Percentiles rank a stretch among this genome's conserved stretches.
These are phyloP conservation scores for Epichloe sibirici DNA, from an alignment of 2,329 filamentous ascomycete species.

Conservation along the genomic window DNA sequence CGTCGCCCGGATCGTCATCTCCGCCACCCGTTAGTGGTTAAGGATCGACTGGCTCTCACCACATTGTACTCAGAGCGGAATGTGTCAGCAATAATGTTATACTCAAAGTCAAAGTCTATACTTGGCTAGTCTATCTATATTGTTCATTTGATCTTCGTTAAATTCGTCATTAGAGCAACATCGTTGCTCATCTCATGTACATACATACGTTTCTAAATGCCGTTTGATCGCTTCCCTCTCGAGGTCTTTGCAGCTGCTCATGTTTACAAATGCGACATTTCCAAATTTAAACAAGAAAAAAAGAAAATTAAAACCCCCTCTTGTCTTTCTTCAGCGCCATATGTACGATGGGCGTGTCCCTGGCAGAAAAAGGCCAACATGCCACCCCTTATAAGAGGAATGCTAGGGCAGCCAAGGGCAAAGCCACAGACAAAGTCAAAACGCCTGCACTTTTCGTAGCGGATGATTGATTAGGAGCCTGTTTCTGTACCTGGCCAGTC, in stretches of 20 bases:
- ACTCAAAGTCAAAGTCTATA: not conserved
- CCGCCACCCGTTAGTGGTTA: not conserved
- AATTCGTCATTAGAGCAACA: not conserved
- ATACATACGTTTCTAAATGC: not conserved
- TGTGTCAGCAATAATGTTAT: too few species aligned
- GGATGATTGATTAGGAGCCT: constrained; percentile 24
- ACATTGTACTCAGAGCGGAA: too few species aligned
- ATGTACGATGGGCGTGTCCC: too few species aligned
- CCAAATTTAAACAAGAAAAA: too few species aligned
- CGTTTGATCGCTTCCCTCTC: too few species aligned
- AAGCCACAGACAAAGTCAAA: not conserved
- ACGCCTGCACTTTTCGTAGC: not conserved
- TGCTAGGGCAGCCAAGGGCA: not conserved
- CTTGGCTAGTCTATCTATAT: not conserved
- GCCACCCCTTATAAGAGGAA: not conserved
- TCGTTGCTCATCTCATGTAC: not conserved
- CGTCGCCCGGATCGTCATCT: not conserved
- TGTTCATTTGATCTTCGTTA: not conserved
- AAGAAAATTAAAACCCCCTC: too few species aligned
- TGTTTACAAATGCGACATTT: too few species aligned
- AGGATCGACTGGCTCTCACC: too few species aligned
- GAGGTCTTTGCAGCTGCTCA: too few species aligned
- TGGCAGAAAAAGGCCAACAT: not conserved
- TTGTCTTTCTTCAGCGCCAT: too few species aligned
- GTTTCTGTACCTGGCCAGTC: constrained; percentile 46